These are phyloP conservation scores for Theileria orientalis DNA, from an alignment of 169 alveolate genomes.

Conservation along the genomic window DNA sequence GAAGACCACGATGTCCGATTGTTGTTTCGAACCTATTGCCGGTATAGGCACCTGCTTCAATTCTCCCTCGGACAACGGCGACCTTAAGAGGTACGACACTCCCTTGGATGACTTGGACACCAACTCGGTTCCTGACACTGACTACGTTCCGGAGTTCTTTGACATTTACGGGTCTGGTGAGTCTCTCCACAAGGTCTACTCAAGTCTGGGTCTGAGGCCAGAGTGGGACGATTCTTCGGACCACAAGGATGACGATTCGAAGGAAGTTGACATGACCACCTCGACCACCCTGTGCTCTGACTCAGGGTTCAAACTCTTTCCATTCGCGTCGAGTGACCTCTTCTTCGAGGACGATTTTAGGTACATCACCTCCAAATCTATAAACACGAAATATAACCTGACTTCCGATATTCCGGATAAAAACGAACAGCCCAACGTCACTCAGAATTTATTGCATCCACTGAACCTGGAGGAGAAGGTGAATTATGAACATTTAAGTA, in stretches of 20 bases:
- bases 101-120: conserved; percentile 47
- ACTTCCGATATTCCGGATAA: background rate
- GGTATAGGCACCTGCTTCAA: background rate
- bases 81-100: background rate
- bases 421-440: background rate
- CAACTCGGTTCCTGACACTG: conserved; percentile 37
- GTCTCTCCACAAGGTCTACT: conserved; percentile 1
- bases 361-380: conserved; percentile 19
- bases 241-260: background rate
- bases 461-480: background rate
- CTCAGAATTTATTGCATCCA: too few species aligned
- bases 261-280: background rate
- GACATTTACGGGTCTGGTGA: conserved; percentile 19
- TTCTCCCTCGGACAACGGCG: background rate
- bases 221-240: conserved; percentile 11
- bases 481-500: background rate
- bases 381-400: background rate
- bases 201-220: background rate
- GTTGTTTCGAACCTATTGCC: background rate
- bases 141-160: conserved; percentile 27
- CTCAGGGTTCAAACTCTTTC: background rate
- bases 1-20: background rate
- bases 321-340: background rate
- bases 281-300: background rate
- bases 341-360: conserved; percentile 33